Percentiles rank a stretch among this genome's conserved stretches.
phyloP scores from a whole-genome alignment of 208 protist species.

The Leishmania braziliensis region DNA sequence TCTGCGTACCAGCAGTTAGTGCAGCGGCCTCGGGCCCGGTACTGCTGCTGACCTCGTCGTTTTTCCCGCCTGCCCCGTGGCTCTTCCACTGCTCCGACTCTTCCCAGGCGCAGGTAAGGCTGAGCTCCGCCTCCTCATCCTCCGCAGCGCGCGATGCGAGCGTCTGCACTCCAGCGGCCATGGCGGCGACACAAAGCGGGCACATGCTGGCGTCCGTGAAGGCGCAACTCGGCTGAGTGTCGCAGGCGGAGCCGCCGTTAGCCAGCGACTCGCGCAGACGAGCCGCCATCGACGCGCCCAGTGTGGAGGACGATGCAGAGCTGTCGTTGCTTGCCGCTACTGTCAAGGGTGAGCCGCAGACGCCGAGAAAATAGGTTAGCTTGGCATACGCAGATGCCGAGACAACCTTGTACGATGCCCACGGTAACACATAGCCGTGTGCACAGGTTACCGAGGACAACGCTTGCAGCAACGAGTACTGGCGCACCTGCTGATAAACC shows the following conservation, averaged over 20 bases:
- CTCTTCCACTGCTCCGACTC: slow-evolving; percentile 23
- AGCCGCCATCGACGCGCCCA: background rate
- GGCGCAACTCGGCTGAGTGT: slow-evolving; percentile 12
- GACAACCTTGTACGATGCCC: slow-evolving; percentile 62
- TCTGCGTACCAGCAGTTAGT: background rate
- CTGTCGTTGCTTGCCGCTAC: background rate
- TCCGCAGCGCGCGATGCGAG: slow-evolving; percentile 32
- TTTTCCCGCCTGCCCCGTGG: background rate
- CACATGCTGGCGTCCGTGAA: slow-evolving; percentile 47
- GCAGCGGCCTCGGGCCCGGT: background rate
- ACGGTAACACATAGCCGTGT: slow-evolving; percentile 51
- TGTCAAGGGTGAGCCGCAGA: slow-evolving; percentile 8
- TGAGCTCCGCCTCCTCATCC: slow-evolving; percentile 40
- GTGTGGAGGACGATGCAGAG: background rate
- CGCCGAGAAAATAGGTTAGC: slow-evolving; percentile 24
- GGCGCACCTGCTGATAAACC: slow-evolving; percentile 18
- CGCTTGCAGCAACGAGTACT: slow-evolving; percentile 25
- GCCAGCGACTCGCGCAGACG: background rate
- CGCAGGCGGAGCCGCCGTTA: background rate
- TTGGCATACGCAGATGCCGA: slow-evolving; percentile 20
- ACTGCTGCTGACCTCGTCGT: background rate
- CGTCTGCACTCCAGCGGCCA: slow-evolving; percentile 38
- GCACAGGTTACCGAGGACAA: slow-evolving; percentile 34
- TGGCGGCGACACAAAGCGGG: slow-evolving; percentile 41
- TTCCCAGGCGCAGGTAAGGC: slow-evolving; percentile 26